Conservation (phyloP, 2,329 filamentous ascomycete species). For the Escovopsis weberi region DNA sequence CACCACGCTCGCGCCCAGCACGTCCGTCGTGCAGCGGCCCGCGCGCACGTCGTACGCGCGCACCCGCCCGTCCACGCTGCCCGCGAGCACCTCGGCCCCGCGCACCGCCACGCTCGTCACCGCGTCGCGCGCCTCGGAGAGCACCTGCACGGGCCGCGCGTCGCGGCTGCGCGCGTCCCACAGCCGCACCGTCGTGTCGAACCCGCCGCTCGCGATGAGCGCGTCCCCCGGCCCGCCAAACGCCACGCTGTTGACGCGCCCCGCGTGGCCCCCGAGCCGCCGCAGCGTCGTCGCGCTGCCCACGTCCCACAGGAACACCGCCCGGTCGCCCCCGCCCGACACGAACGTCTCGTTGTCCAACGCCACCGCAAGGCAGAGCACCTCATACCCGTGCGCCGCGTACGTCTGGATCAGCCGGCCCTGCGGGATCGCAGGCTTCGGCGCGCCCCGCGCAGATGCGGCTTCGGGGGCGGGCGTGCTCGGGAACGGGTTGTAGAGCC, state of each 20-base stretch:
- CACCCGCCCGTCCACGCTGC: conserved; percentile 73
- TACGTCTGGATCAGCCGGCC: conserved; percentile 73
- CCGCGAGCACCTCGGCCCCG: conserved; percentile 48
- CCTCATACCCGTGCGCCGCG: conserved; percentile 78
- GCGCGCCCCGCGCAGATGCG: conserved; percentile 9
- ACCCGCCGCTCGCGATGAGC: conserved; percentile 58
- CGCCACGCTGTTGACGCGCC: conserved; percentile 61
- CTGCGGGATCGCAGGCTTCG: conserved; percentile 21
- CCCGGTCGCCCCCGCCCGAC: conserved; percentile 78
- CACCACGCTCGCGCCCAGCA: conserved; percentile 58
- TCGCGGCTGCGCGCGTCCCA: conserved; percentile 52
- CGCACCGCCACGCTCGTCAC: conserved; percentile 37
- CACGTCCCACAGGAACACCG: conserved; percentile 92
- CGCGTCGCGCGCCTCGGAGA: conserved; percentile 59
- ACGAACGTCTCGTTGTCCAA: conserved; percentile 72
- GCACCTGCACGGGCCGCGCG: conserved; percentile 54
- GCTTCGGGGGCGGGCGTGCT: conserved; percentile 22
- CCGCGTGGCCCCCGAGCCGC: conserved; percentile 59
- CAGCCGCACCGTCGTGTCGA: conserved; percentile 60
- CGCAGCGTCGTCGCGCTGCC: conserved; percentile 61
- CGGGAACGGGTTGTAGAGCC: conserved; percentile 67
- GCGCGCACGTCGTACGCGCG: conserved; percentile 70
- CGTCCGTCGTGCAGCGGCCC: conserved; percentile 56
- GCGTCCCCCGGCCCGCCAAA: conserved; percentile 66
- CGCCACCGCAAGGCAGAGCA: conserved; percentile 65